Evolutionary conservation across 768 basidiomycete species (phyloP).

Genomic region (Pleurotus citrinopileatus): DNA sequence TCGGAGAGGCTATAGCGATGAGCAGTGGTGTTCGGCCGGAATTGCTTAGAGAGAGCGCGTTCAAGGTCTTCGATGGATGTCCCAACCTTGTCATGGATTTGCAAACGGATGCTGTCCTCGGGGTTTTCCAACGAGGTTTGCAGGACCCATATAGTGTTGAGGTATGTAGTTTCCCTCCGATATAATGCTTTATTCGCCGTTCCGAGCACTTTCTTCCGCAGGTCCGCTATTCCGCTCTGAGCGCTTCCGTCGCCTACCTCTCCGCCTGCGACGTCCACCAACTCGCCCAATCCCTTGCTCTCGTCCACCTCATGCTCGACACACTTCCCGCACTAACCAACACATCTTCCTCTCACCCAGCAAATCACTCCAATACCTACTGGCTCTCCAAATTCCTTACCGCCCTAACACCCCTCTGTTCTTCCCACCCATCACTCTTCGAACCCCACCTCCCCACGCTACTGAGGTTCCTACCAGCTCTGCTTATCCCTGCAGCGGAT

Average conservation of each 20-base stretch:
- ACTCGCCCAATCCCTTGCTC: constrained; percentile 54
- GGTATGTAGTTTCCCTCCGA: no score
- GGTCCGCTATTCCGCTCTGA: constrained; percentile 73
- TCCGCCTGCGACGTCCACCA: constrained; percentile 58
- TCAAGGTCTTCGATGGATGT: constrained; percentile 67
- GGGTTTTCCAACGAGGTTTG: constrained; percentile 64
- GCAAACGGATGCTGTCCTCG: constrained; percentile 65
- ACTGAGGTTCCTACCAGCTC: constrained; percentile 64
- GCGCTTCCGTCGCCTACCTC: constrained; percentile 69
- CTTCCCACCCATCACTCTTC: constrained; percentile 70
- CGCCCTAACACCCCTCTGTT: constrained; percentile 68
- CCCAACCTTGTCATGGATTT: constrained; percentile 78
- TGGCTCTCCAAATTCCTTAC: constrained; percentile 65
- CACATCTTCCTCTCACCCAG: constrained; percentile 25
- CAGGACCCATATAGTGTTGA: constrained; percentile 66
- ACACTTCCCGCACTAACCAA: constrained; percentile 59
- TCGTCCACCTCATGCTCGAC: constrained; percentile 73
- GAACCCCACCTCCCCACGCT: constrained; percentile 66
- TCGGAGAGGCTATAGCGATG: constrained; percentile 10
- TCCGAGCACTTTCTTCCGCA: constrained; percentile 20
- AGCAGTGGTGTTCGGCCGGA: constrained; percentile 19
- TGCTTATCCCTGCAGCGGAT: constrained; percentile 64
- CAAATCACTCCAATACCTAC: constrained; percentile 29
- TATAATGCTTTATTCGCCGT: not conserved
- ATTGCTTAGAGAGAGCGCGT: constrained; percentile 58